These are phyloP conservation scores for Pichia sp. DNA, from an alignment of 1,139 yeast species.

Conservation along the genomic window DNA sequence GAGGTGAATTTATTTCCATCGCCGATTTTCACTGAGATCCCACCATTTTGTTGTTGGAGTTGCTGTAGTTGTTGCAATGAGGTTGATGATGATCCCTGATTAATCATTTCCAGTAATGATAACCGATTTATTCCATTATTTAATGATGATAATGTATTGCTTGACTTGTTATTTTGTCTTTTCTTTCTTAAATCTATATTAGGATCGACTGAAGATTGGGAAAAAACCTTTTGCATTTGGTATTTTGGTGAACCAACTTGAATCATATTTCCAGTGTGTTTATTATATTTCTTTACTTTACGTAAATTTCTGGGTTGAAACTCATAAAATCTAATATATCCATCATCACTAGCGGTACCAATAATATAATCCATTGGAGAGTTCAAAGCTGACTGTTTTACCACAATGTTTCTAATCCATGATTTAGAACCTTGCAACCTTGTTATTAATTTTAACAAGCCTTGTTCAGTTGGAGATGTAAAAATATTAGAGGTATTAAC, in stretches of 20 bases:
- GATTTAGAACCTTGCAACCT: conserved; percentile 64
- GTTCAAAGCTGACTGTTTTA: conserved; percentile 34
- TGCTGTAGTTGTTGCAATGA: conserved; percentile 13
- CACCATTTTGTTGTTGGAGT: conserved; percentile 6
- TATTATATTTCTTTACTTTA: conserved; percentile 32
- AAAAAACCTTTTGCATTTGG: conserved; percentile 11
- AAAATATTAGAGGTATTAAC: conserved; percentile 22
- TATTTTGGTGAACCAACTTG: conserved; percentile 7
- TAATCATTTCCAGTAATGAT: conserved; percentile 26
- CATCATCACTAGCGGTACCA: conserved; percentile 68
- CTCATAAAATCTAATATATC: conserved; percentile 64
- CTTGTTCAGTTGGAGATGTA: conserved; percentile 14
- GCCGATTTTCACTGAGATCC: background rate
- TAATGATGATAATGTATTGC: conserved; percentile 4
- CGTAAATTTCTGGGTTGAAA: conserved; percentile 60
- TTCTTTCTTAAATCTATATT: conserved; percentile 4
- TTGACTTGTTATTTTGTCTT: background rate
- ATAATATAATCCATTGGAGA: conserved; percentile 41
- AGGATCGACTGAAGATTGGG: conserved; percentile 8
- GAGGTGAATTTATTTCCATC: background rate
- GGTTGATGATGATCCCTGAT: conserved; percentile 21
- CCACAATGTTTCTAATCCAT: conserved; percentile 47
- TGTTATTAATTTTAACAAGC: conserved; percentile 36
- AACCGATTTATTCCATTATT: conserved; percentile 17
- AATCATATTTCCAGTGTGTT: conserved; percentile 1